Evolutionary conservation across 2,329 filamentous ascomycete genomes (phyloP), one percentile per base, ranked within the genome.

Genomic region (Fusarium paranaense): DNA sequence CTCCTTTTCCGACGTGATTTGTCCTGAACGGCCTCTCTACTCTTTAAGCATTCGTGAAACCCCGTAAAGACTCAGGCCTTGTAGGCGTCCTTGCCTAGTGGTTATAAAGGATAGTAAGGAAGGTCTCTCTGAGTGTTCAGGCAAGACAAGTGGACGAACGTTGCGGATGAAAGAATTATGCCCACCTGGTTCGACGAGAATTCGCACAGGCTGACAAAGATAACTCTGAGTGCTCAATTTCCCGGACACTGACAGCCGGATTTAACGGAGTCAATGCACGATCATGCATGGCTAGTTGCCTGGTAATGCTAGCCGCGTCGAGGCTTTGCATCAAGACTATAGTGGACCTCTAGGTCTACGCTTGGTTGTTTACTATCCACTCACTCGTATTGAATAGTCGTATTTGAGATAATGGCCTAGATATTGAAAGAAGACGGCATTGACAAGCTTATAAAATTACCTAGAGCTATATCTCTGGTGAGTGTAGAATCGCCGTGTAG

Each of bases 401-500:
- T 20, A 32, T 54, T 32, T 6, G 6, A 54, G 7, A 5, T 13
- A n/a, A 7, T 14, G 7, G 8, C 27, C 14, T 2, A 13, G 50
- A 20, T 20, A 2, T 20, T 20, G 13, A 2, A 50, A 20, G 50
- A 20, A 13, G 14, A 22, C 3, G n/a, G 1, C 11, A 18, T 30
- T 27, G 7, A 5, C 0, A 18, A 4, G 22, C 4, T 27, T 9
- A 8, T 9, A 10, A 2, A 6, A 14, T 6, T 11, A 5, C 6
- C 11, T 2, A 13, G 5, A 6, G 6, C n/a, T 20, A 20, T 20
- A 8, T 42, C 10, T 42, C n/a, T 8, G 5, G 14, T 18, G 22
- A 47, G 22, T 10, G 5, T 11, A 18, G 45, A 10, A 25, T 5
- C 42, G 4, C 9, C 45, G 45, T 47, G 22, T 30, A 6, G 18